Evolutionary conservation across 352 stramenopile genomes (phyloP).

Genomic region (Pythium insidiosum): DNA sequence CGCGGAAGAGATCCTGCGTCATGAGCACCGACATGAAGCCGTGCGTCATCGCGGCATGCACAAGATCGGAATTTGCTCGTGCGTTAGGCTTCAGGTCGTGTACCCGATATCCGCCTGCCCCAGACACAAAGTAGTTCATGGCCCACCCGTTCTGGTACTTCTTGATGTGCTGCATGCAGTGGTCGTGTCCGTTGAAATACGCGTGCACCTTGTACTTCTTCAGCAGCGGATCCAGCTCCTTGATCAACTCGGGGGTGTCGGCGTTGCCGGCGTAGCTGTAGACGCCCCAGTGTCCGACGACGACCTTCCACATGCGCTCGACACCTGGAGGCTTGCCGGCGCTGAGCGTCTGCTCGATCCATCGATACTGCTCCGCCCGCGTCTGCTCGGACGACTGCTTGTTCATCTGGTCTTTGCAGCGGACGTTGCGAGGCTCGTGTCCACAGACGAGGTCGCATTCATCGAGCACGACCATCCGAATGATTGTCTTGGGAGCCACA

Average conservation of each 20-base stretch:
- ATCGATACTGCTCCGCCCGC: slow-evolving; percentile 62
- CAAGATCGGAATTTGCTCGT: slow-evolving; percentile 53
- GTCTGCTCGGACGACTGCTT: slow-evolving; percentile 52
- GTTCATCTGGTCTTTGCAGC: slow-evolving; percentile 76
- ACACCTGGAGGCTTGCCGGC: slow-evolving; percentile 50
- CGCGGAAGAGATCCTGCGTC: slow-evolving; percentile 54
- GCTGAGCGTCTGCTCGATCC: slow-evolving; percentile 60
- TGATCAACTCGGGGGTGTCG: slow-evolving; percentile 70
- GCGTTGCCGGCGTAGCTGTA: slow-evolving; percentile 82
- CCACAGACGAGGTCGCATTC: slow-evolving; percentile 80
- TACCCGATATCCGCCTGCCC: slow-evolving; percentile 66
- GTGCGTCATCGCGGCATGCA: slow-evolving; percentile 78
- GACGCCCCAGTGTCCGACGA: slow-evolving; percentile 79
- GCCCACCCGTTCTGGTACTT: slow-evolving; percentile 32
- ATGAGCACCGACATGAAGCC: slow-evolving; percentile 80
- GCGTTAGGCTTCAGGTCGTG: slow-evolving; percentile 61
- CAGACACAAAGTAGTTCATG: slow-evolving; percentile 75
- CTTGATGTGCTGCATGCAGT: slow-evolving; percentile 77
- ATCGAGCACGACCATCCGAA: slow-evolving; percentile 75
- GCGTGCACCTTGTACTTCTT: slow-evolving; percentile 79
- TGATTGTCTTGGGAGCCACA: slow-evolving; percentile 70
- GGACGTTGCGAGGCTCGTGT: slow-evolving; percentile 63
- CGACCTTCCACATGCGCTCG: slow-evolving; percentile 80
- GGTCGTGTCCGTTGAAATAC: slow-evolving; percentile 85
- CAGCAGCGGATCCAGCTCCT: slow-evolving; percentile 58